Evolutionary conservation across 2,329 filamentous ascomycete species (phyloP).

Genomic region (Pseudocercospora fuligena): DNA sequence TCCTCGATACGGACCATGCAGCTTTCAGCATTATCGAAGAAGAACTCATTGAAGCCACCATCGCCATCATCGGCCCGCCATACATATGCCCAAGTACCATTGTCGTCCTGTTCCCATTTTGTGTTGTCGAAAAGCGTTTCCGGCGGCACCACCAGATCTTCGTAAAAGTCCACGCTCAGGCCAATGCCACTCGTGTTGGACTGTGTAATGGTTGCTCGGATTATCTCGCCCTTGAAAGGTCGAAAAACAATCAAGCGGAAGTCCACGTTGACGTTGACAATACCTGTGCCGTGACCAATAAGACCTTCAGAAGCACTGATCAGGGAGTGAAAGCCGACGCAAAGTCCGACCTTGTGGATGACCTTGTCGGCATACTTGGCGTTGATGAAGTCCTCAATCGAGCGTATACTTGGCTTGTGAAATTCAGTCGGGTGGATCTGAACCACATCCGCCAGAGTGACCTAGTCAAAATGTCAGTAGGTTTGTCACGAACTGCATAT

Average conservation of each 20-base stretch:
- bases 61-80: conserved; percentile 73
- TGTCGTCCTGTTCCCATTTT: conserved; percentile 33
- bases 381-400: conserved; percentile 96
- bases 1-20: conserved; percentile 84
- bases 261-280: conserved; percentile 95
- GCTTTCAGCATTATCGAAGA: conserved; percentile 87
- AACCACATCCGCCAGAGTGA: conserved; percentile 91
- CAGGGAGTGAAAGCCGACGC: conserved; percentile 90
- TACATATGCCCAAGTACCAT: conserved; percentile 69
- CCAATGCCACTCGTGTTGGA: conserved; percentile 66
- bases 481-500: no score
- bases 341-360: conserved; percentile 92
- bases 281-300: conserved; percentile 88
- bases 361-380: conserved; percentile 95
- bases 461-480: conserved; percentile 57
- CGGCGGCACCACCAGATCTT: conserved; percentile 80
- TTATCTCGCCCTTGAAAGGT: conserved; percentile 92
- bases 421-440: conserved; percentile 91
- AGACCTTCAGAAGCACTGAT: conserved; percentile 88
- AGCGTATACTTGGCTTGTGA: conserved; percentile 76
- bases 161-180: conserved; percentile 87
- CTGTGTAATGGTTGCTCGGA: conserved; percentile 84
- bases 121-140: conserved; percentile 76
- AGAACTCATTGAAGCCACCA: conserved; percentile 60
- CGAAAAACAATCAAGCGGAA: conserved; percentile 94